These are phyloP conservation scores for Auricularia sp. DNA, from an alignment of 768 basidiomycete species.

Conservation along the genomic window DNA sequence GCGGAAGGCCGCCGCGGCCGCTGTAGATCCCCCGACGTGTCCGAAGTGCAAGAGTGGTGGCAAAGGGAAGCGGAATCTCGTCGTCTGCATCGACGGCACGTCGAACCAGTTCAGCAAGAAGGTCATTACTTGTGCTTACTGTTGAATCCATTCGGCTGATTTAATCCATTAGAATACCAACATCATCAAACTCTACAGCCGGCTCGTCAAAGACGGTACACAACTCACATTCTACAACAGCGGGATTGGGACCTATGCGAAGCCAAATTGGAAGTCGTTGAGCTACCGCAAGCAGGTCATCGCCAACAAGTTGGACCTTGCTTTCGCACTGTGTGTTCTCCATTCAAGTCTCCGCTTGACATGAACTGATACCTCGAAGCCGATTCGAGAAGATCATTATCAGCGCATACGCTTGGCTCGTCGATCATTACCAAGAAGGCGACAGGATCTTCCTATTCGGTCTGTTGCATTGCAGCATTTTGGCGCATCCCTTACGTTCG, in stretches of 20 bases:
- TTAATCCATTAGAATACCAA: constrained; percentile 28
- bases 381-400: constrained; percentile 24
- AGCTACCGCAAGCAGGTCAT: too few species aligned
- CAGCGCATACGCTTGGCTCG: constrained; percentile 32
- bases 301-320: too few species aligned
- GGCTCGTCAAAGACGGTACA: constrained; percentile 30
- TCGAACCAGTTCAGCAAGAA: constrained; percentile 20
- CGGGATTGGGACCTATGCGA: too few species aligned
- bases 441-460: constrained; percentile 36
- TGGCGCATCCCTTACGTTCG: background rate
- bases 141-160: too few species aligned
- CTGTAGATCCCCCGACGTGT: too few species aligned
- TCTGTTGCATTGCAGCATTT: constrained; percentile 7
- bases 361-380: constrained; percentile 11
- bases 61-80: background rate
- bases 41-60: too few species aligned
- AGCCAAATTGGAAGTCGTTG: too few species aligned
- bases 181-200: constrained; percentile 30
- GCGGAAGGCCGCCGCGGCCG: too few species aligned
- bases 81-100: constrained; percentile 19
- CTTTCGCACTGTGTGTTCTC: too few species aligned
- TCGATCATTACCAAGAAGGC: constrained; percentile 28
- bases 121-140: constrained; percentile 6
- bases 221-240: too few species aligned
- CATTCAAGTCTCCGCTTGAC: background rate